phyloP scores from a whole-genome alignment of 140 eudicot species.

The Bidens hawaiensis region DNA sequence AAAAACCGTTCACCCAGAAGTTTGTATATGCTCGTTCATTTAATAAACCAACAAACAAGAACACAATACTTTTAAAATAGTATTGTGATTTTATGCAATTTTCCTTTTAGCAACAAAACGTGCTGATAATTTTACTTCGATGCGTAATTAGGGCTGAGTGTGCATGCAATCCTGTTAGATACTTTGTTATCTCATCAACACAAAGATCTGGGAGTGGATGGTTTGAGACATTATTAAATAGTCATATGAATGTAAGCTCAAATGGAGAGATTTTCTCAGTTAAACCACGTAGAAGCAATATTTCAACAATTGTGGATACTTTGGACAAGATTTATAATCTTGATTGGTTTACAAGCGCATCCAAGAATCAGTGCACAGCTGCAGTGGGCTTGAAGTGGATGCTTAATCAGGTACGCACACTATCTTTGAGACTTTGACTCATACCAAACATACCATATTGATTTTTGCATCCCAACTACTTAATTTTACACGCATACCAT shows the following conservation, averaged over 20 bases:
- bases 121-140: constrained; percentile 19
- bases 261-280: constrained; percentile 59
- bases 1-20: too few relatives aligned
- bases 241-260: constrained; percentile 50
- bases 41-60: too few relatives aligned
- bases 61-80: too few relatives aligned
- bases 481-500: background rate
- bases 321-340: constrained; percentile 51
- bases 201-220: constrained; percentile 72
- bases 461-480: background rate
- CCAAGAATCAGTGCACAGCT: constrained; percentile 58
- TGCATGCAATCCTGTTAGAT: constrained; percentile 52
- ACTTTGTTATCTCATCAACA: constrained; percentile 51
- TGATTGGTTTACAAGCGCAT: constrained; percentile 54
- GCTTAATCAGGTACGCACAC: constrained; percentile 57
- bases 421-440: constrained; percentile 6
- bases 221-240: constrained; percentile 62
- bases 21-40: too few relatives aligned
- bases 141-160: constrained; percentile 40
- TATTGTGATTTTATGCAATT: background rate
- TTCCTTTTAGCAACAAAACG: background rate
- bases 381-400: constrained; percentile 62
- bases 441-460: background rate
- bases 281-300: constrained; percentile 47
- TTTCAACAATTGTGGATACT: constrained; percentile 47